Evolutionary conservation across 192 early-diverging fungal species (phyloP), one percentile per base, ranked within the genome.

Genomic region (Coemansia sp.): DNA sequence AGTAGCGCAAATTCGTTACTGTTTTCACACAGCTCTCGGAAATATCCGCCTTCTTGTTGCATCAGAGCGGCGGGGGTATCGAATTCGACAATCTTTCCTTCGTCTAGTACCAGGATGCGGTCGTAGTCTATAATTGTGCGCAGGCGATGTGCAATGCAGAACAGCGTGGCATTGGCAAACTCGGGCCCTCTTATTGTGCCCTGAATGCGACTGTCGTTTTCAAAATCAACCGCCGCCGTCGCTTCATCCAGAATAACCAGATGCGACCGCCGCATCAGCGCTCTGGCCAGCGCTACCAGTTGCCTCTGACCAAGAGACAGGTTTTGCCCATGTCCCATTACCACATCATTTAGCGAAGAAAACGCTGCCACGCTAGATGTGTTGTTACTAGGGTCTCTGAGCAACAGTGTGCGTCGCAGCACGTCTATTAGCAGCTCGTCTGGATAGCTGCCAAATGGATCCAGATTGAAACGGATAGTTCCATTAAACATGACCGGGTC

Each of bases 101-200:
- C 74, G 58, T 91, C 89, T 58, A 94, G 51, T 2, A 96, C 94
- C 61, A 94, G 65, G 25, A 96, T 84, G 14, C 86, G 82, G 63
- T 96, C 94, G 66, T 92, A 94, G 63, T 90, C 90, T 10, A 89
- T 87, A 35, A 96, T 86, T 1, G 94, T 93, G 25, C 86, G 77
- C 39, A 93, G 70, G 14, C 95, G 86, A 73, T 98, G 96, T 1
- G 96, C 96, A 71, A 98, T 92, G 45, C 87, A 89, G 3, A 98
- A 62, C 17, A 98, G 65, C 0, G 96, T 92, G 2, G 41, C 0
- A 45, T 65, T 24, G 27, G 86, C 67, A 48, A 81, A 75, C 56
- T 93, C 89, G 22, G 85, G 67, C 37, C 90, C 86, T 23, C 92
- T 88, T 49, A 98, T 94, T 0, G 93, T 89, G 3, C 60, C 54